Evolutionary conservation across 2,329 filamentous ascomycete species (phyloP).

Genomic region (Tolypocladium tropicale): DNA sequence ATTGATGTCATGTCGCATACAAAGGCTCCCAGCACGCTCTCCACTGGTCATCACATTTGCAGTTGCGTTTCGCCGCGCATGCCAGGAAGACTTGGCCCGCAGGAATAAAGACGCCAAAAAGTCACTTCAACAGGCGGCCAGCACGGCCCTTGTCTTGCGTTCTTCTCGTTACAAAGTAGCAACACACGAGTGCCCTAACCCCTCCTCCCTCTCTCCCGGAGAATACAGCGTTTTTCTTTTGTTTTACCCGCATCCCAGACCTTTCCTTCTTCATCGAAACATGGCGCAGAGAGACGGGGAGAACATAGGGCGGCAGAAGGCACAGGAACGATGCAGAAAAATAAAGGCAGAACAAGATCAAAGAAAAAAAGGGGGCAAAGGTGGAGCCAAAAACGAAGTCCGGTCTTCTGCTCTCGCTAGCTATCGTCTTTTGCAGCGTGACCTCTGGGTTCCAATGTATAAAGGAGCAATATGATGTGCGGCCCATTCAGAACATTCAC

Average conservation of each 20-base stretch:
- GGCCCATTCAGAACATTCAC: background rate
- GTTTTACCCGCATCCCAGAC: background rate
- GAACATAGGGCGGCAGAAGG: background rate
- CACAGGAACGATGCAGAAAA: background rate
- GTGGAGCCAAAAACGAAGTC: background rate
- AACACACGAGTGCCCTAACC: background rate
- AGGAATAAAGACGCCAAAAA: background rate
- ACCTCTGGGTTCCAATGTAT: background rate
- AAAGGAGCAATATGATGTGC: background rate
- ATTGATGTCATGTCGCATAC: background rate
- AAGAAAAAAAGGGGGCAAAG: background rate
- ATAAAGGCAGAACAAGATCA: background rate
- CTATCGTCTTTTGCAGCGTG: background rate
- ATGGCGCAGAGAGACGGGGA: background rate
- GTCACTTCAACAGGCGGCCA: background rate
- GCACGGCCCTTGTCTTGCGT: background rate
- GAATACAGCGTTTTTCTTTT: background rate
- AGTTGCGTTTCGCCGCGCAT: too few species aligned
- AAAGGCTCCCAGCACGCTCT: background rate
- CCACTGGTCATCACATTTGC: background rate
- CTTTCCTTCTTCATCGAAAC: background rate
- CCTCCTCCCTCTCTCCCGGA: too few species aligned
- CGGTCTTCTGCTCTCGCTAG: background rate
- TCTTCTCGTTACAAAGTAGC: background rate
- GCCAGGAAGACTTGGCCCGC: background rate